phyloP scores from a whole-genome alignment of 176 grass and related monocot species.

The Chloris gayana region DNA sequence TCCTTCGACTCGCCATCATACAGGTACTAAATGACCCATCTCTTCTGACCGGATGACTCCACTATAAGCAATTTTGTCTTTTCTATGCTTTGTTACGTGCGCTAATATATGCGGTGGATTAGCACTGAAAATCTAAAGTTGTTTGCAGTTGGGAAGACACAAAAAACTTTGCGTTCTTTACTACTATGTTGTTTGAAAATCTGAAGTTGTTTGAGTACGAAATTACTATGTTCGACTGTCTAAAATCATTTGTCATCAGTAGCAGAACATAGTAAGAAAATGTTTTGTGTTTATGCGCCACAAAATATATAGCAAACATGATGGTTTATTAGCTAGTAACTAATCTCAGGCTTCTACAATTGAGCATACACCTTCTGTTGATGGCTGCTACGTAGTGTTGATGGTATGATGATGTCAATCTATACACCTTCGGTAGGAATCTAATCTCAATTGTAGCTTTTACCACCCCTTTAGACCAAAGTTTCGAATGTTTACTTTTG shows the following conservation, averaged over 20 bases:
- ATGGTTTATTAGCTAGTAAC: background rate
- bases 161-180: background rate
- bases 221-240: background rate
- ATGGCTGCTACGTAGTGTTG: constrained; percentile 20
- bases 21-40: constrained; percentile 37
- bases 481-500: constrained; percentile 18
- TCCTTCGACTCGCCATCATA: constrained; percentile 85
- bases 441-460: background rate
- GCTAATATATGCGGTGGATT: background rate
- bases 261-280: background rate
- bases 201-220: no score
- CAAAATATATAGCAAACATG: background rate
- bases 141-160: background rate
- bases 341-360: background rate
- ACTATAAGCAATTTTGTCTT: background rate
- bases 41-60: background rate
- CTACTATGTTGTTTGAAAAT: no score
- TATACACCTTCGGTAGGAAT: constrained; percentile 1
- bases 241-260: background rate
- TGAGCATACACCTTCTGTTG: background rate
- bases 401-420: constrained; percentile 33
- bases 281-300: no score
- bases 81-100: background rate
- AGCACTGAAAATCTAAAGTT: background rate
- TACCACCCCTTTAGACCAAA: constrained; percentile 24